A percentile compares a stretch with the other conserved stretches of the same genome.
These are phyloP conservation scores for Caloboletus firmus DNA, from an alignment of 1,284 basidiomycete genomes.

Conservation along the genomic window DNA sequence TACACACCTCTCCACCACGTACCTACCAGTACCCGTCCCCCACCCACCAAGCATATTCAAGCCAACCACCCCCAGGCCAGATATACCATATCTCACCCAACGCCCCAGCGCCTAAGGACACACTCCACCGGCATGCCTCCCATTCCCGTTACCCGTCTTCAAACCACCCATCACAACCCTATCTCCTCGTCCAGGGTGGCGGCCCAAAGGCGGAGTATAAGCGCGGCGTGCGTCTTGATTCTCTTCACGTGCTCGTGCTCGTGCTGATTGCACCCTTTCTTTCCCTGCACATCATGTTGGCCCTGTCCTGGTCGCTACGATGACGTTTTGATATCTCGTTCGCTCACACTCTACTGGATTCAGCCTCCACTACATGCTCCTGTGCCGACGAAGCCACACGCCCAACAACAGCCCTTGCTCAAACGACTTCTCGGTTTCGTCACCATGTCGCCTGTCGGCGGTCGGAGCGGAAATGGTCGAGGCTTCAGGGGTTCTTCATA, in stretches of 20 bases:
- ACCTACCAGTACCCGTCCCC: slow-evolving; percentile 24
- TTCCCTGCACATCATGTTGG: slow-evolving; percentile 1
- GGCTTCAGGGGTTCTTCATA: slow-evolving; percentile 30
- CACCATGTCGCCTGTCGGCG: slow-evolving; percentile 25
- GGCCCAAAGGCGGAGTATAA: slow-evolving; percentile 36
- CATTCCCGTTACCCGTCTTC: slow-evolving; percentile 24
- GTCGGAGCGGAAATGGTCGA: slow-evolving; percentile 31
- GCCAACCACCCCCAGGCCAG: slow-evolving; percentile 35
- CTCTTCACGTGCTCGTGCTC: slow-evolving; percentile 10
- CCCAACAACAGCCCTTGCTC: slow-evolving; percentile 33
- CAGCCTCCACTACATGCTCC: slow-evolving; percentile 34
- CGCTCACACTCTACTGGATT: neutral
- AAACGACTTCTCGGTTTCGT: slow-evolving; percentile 35
- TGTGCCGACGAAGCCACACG: slow-evolving; percentile 30
- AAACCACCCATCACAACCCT: slow-evolving; percentile 28
- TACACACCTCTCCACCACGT: slow-evolving; percentile 23
- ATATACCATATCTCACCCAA: slow-evolving; percentile 22
- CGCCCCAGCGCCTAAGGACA: slow-evolving; percentile 19
- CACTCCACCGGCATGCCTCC: slow-evolving; percentile 20
- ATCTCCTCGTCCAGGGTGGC: slow-evolving; percentile 28
- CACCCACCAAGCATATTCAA: slow-evolving; percentile 18
- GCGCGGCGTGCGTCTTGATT: slow-evolving; percentile 29
- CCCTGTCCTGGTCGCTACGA: slow-evolving; percentile 2
- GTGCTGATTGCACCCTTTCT: slow-evolving; percentile 16
- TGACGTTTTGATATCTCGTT: neutral